These are phyloP conservation scores for Artemisia argyi DNA, from an alignment of 129 eudicot species.

Conservation along the genomic window DNA sequence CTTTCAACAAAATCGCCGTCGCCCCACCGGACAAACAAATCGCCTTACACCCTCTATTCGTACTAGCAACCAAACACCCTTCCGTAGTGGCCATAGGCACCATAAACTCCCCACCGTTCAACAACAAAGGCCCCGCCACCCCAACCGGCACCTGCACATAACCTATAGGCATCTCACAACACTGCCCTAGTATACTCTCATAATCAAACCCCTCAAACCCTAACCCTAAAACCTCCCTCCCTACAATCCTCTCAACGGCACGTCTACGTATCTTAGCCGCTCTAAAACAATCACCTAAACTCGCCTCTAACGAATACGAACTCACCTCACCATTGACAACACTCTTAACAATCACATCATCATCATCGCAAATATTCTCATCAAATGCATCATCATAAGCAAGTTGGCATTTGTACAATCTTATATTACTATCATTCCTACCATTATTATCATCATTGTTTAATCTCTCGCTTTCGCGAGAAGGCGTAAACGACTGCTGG, in stretches of 20 bases:
- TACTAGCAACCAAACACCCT: conserved; percentile 60
- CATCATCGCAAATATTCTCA: too few species aligned
- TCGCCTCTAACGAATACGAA: conserved; percentile 44
- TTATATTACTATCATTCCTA: neutral
- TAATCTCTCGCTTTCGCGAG: conserved; percentile 29
- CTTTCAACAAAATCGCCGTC: conserved; percentile 45
- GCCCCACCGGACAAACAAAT: conserved; percentile 49
- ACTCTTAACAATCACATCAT: conserved; percentile 36
- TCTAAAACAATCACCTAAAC: conserved; percentile 35
- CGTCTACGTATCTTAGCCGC: conserved; percentile 51
- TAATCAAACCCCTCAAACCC: conserved; percentile 52
- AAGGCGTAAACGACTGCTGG: conserved; percentile 45
- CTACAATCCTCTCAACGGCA: conserved; percentile 40
- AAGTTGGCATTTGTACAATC: neutral
- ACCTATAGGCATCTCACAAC: conserved; percentile 61
- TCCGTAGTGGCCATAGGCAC: conserved; percentile 66
- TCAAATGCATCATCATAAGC: neutral
- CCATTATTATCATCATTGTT: neutral
- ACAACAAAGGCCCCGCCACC: conserved; percentile 50
- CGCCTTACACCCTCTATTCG: conserved; percentile 59
- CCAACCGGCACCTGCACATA: conserved; percentile 56
- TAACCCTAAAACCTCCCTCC: conserved; percentile 42
- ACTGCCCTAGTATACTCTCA: conserved; percentile 50
- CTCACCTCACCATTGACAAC: conserved; percentile 40
- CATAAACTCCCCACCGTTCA: conserved; percentile 48